phyloP scores from a whole-genome alignment of 352 stramenopile genomes.

The Pythium periplocum region DNA sequence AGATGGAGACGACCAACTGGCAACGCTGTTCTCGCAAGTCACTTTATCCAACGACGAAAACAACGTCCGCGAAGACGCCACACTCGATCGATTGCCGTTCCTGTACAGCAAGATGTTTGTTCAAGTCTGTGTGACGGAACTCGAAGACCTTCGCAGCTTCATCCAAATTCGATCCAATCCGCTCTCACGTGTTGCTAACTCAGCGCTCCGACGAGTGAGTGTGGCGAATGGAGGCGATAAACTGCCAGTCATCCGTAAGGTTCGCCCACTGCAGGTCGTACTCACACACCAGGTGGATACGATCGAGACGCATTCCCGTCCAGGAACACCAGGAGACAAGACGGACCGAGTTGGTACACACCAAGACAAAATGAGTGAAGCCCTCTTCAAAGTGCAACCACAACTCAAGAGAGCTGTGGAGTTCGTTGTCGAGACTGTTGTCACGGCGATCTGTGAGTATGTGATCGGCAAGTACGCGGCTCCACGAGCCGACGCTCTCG shows the following conservation, averaged over 20 bases:
- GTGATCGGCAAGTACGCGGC: conserved; percentile 38
- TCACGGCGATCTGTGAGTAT: conserved; percentile 57
- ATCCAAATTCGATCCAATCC: conserved; percentile 46
- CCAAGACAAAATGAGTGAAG: conserved; percentile 31
- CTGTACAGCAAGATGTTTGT: conserved; percentile 65
- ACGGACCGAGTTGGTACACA: conserved; percentile 9
- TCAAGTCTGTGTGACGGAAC: conserved; percentile 50
- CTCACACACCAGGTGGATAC: conserved; percentile 23
- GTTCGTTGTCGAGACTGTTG: conserved; percentile 56
- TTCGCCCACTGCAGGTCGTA: conserved; percentile 50
- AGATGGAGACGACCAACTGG: background rate
- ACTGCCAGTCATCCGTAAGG: conserved; percentile 42
- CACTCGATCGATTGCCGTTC: conserved; percentile 42
- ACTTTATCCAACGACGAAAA: background rate
- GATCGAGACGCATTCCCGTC: background rate
- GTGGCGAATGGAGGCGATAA: background rate
- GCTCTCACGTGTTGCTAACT: conserved; percentile 17
- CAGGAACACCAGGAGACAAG: conserved; percentile 16
- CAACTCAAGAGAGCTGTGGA: conserved; percentile 50
- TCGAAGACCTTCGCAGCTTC: conserved; percentile 52
- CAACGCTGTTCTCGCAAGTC: too few species aligned
- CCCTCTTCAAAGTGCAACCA: conserved; percentile 61
- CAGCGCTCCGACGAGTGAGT: conserved; percentile 7
- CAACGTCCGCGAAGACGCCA: conserved; percentile 8
- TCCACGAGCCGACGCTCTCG: conserved; percentile 32